Base-by-base conservation (phyloP, 805 yeast genomes). In the Myxozyma sirexii region DNA sequence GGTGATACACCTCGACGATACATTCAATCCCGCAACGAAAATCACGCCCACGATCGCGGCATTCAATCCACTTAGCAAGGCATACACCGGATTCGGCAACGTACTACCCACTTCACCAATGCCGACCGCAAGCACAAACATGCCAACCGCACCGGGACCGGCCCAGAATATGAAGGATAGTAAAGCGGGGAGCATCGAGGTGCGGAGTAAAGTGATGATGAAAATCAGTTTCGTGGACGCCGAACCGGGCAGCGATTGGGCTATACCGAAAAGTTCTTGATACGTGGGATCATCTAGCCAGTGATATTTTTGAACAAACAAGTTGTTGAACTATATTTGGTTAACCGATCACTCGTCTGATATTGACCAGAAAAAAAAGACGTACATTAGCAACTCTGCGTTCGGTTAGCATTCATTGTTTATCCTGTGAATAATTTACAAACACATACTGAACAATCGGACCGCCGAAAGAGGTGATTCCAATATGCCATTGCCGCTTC, bases 31-130 rank as follows among this genome's bases (percentile, higher is more conserved):
- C 12, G 65, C 65, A 13, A 50, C 46, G 26, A 59, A 50, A 50
- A 62, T 62, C 41, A 62, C 60, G 10, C 65, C 65, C n/a, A 62
- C 63, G 21, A 58, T 59, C 5, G 62, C 62, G 6, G 63, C 57
- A 37, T 62, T 62, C 49, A 62, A 51, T 5, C 65, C 63, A 15
- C 60, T 59, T 27, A 62, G 54, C 29, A 61, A 37, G 4, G 65
- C 59, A 27, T 55, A 58, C 15, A 59, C 65, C 2, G 63, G 63
- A n/a, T 24, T 51, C 2, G 65, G 65, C 42, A 61, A 31, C 7
- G 57, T 26, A 39, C 37, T 44, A 15, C 60, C 58, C 5, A 62
- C 52, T 29, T 62, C 56, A 17, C 58, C 54, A n/a, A 62, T 58
- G n/a, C 63, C 65, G n/a, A 59, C 39, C 5, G 64, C 65, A 1